Percentiles rank a stretch among this genome's conserved stretches.
Conservation (phyloP, 441 rosid species). For the Populus hybrid region DNA sequence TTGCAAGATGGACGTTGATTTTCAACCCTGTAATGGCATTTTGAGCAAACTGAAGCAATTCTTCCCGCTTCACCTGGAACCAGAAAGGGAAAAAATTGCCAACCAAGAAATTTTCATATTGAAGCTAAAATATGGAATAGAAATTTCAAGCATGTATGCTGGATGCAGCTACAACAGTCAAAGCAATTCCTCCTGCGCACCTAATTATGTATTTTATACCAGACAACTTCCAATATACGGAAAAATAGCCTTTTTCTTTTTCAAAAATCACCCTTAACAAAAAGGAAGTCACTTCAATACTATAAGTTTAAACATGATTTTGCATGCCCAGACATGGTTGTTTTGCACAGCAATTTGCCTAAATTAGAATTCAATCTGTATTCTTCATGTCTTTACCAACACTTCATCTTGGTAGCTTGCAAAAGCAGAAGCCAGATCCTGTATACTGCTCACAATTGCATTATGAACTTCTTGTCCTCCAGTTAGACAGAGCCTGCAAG, state of each 20-base stretch:
- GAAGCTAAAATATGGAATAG: conserved; percentile 2
- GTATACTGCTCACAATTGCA: conserved; percentile 94
- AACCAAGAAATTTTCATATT: conserved; percentile 16
- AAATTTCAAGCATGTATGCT: neutral
- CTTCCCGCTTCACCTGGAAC: conserved; percentile 94
- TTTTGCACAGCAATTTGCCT: neutral
- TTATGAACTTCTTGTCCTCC: conserved; percentile 98
- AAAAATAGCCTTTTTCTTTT: neutral
- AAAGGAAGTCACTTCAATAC: conserved; percentile 1
- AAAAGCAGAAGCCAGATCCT: conserved; percentile 83
- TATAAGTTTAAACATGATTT: neutral
- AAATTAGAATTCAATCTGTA: conserved; percentile 7
- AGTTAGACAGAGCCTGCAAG: conserved; percentile 73
- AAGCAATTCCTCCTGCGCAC: neutral
- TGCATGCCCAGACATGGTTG: neutral
- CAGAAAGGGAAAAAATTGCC: conserved; percentile 1
- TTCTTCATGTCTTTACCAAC: conserved; percentile 53
- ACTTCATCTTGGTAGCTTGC: conserved; percentile 92
- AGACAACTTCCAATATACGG: neutral
- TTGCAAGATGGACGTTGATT: conserved; percentile 67
- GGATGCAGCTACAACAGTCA: conserved; percentile 1
- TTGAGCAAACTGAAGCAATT: conserved; percentile 95
- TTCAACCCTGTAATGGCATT: conserved; percentile 90
- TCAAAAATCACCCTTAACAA: neutral
- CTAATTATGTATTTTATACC: neutral